A percentile compares a stretch with the other conserved stretches of the same genome.
These are phyloP conservation scores for Monosporascus sp. DNA, from an alignment of 2,329 filamentous ascomycete species.

Conservation along the genomic window DNA sequence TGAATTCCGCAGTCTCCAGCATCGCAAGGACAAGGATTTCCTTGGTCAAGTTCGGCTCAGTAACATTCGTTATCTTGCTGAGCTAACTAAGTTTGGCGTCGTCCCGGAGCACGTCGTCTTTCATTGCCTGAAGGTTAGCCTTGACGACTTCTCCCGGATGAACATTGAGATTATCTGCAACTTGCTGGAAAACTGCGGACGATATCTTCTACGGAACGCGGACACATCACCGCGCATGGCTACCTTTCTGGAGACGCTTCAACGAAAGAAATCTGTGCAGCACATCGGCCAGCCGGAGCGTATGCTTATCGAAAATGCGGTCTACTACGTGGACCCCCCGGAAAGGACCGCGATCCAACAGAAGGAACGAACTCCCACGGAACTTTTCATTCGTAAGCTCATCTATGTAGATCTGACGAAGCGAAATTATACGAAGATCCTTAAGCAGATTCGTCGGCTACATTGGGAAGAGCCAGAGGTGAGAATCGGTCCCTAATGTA, in stretches of 20 bases:
- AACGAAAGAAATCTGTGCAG: conserved; percentile 92
- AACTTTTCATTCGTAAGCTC: conserved; percentile 87
- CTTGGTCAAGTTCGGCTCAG: conserved; percentile 86
- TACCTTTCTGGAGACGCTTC: conserved; percentile 88
- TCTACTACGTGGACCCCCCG: conserved; percentile 96
- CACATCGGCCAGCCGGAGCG: conserved; percentile 93
- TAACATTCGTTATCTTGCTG: conserved; percentile 96
- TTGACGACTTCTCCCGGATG: conserved; percentile 97
- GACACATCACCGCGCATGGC: conserved; percentile 91
- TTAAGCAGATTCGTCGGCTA: conserved; percentile 89
- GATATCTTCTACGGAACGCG: conserved; percentile 85
- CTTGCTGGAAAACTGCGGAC: conserved; percentile 90
- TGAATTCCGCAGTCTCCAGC: conserved; percentile 92
- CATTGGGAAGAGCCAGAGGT: conserved; percentile 95
- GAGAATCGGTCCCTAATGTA: conserved; percentile 10
- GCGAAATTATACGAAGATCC: conserved; percentile 85
- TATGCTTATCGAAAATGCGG: conserved; percentile 96
- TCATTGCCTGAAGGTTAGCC: conserved; percentile 93
- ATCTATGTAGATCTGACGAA: conserved; percentile 93
- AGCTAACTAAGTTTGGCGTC: conserved; percentile 95
- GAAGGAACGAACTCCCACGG: conserved; percentile 90
- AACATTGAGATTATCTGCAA: conserved; percentile 99
- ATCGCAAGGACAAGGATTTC: conserved; percentile 97
- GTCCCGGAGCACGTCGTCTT: conserved; percentile 99
- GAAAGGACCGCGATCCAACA: conserved; percentile 91